phyloP scores from a whole-genome alignment of 345 rosid species.

The Syzygium grande region DNA sequence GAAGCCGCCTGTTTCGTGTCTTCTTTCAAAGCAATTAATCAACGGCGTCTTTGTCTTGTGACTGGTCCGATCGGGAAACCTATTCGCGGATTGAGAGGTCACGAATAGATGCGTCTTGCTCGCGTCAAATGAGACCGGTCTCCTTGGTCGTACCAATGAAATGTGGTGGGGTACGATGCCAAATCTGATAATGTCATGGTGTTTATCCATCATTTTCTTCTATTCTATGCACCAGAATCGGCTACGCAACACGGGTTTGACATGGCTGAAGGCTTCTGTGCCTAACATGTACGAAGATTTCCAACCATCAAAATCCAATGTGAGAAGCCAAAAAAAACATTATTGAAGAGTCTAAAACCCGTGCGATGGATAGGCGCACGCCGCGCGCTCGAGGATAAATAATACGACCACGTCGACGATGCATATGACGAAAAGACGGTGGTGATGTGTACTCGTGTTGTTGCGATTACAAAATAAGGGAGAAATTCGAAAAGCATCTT shows the following conservation, averaged over 20 bases:
- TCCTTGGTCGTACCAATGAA: rapidly evolving
- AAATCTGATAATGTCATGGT: background rate
- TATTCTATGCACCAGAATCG: background rate
- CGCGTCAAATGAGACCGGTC: no score
- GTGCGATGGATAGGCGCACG: background rate
- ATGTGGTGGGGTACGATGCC: background rate
- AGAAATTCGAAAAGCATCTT: background rate
- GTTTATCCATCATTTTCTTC: background rate
- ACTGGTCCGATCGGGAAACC: background rate
- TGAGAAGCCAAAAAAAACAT: background rate
- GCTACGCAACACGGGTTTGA: background rate
- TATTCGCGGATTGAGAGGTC: background rate
- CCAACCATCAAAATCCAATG: background rate
- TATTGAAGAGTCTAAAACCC: background rate
- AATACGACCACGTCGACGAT: background rate
- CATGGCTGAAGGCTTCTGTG: background rate
- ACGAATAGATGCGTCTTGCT: background rate
- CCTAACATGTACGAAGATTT: rapidly evolving
- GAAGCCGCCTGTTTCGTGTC: no score
- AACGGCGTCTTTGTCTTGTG: background rate
- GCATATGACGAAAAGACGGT: background rate
- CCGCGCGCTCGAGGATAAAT: background rate
- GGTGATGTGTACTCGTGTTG: background rate
- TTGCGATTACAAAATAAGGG: no score
- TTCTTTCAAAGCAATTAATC: background rate